Percentiles rank a stretch among this genome's conserved stretches.
phyloP scores from a whole-genome alignment of 176 grass and related monocot genomes.

The Eremochloa ophiuroides region DNA sequence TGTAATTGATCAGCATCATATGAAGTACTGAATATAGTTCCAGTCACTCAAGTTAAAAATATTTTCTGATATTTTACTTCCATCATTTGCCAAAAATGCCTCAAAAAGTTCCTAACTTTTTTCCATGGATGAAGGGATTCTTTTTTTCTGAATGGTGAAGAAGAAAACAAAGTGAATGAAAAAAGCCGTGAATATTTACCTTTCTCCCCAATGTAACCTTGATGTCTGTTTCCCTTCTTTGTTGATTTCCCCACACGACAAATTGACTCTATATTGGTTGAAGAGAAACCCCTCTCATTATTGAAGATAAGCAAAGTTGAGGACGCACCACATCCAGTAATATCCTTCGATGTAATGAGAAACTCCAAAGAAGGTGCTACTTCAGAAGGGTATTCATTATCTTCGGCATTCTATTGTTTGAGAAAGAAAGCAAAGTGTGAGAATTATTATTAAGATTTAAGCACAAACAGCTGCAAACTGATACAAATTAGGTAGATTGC shows the following conservation, averaged over 20 bases:
- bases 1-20: background rate
- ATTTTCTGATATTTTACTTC: background rate
- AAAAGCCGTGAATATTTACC: conserved; percentile 23
- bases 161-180: background rate
- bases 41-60: background rate
- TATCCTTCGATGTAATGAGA: conserved; percentile 50
- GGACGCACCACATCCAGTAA: conserved; percentile 44
- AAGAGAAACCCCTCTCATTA: conserved; percentile 61
- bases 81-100: background rate
- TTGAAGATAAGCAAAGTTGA: conserved; percentile 66
- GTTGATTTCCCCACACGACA: conserved; percentile 61
- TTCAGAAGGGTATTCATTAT: conserved; percentile 55
- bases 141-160: background rate
- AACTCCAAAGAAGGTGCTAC: conserved; percentile 55
- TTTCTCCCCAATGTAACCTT: conserved; percentile 74
- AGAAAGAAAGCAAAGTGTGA: background rate
- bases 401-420: conserved; percentile 56
- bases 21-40: background rate
- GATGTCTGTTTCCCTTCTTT: conserved; percentile 47
- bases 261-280: conserved; percentile 57
- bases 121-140: background rate
- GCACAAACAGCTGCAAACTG: background rate
- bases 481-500: background rate
- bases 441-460: background rate
- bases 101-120: background rate